Evolutionary conservation across 2,329 filamentous ascomycete species (phyloP), one percentile per base, ranked within the genome.

Genomic region (Sporothrix pallida): DNA sequence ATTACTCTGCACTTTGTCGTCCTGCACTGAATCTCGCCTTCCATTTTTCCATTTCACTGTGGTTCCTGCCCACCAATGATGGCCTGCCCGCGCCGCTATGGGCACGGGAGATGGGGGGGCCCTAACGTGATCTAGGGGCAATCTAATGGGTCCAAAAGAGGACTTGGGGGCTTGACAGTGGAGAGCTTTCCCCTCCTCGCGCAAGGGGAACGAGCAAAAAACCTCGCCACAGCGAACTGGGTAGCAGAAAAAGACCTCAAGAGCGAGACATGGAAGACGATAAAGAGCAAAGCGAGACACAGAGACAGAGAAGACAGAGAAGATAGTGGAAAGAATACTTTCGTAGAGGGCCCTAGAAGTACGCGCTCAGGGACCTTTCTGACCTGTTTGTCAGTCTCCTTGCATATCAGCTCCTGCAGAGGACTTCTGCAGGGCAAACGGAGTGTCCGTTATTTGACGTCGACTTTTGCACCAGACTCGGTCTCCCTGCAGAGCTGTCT

Each of bases 341-440:
- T n/a, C n/a, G n/a, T n/a, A n/a, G n/a, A n/a, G n/a, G n/a, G n/a
- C n/a, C n/a, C n/a, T 37, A 6, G 5, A 37, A 37, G 31, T 37
- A 37, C 31, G 31, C 2, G 31, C 31, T 37, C 31, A 56, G 52
- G 52, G 10, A 23, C 52, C 9, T 56, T 20, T 56, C 20, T 23
- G 12, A 12, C 52, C 4, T 26, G 20, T 20, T 20, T 23, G 23
- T 12, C 15, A n/a, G 15, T 62, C 31, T 17, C 58, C 31, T 62
- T 62, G 58, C 58, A 42, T 42, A 42, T 42, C 58, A 63, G 58
- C 31, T 63, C 58, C 31, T 63, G 58, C 58, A 44, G 58, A 63
- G 58, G 31, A 63, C 58, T 63, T 63, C 58, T 44, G 58, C 15
- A 63, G 26, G 58, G 37, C 31, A 44, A n/a, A 20, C 37, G 31